Conservation (phyloP, 2,329 filamentous ascomycete species). For the Decorospora gaudefroyi region DNA sequence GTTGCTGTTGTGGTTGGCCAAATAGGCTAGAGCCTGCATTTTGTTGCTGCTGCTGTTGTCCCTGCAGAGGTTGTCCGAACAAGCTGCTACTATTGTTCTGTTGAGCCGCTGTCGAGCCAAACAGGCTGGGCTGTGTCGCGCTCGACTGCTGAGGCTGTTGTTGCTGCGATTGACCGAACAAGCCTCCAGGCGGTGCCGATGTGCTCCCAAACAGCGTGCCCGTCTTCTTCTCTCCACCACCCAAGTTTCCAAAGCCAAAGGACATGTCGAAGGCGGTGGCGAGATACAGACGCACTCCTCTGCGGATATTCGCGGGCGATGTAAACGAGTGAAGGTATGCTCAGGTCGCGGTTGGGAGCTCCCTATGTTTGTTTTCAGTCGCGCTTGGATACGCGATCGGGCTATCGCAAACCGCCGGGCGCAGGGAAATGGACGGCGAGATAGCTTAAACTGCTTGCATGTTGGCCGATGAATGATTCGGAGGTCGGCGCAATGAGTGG, state of each 20-base stretch:
- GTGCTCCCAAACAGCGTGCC: constrained; percentile 47
- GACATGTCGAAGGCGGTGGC: constrained; percentile 30
- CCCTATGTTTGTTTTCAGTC: constrained; percentile 22
- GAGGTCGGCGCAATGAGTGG: constrained; percentile 11
- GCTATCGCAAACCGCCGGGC: neutral
- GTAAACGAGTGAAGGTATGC: constrained; percentile 3
- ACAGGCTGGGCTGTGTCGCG: constrained; percentile 24
- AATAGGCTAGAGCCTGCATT: constrained; percentile 48
- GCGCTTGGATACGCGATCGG: constrained; percentile 22
- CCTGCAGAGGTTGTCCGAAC: constrained; percentile 28
- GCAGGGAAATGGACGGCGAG: neutral
- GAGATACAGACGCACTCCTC: neutral
- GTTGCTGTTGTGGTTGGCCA: constrained; percentile 49
- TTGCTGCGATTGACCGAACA: constrained; percentile 48
- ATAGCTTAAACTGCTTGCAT: constrained; percentile 22
- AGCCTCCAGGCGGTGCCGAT: constrained; percentile 44
- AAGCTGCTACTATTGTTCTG: constrained; percentile 28
- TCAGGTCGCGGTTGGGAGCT: constrained; percentile 8
- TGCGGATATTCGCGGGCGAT: neutral
- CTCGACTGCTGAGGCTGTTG: constrained; percentile 19
- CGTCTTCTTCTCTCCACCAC: constrained; percentile 41
- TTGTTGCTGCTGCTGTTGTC: constrained; percentile 30
- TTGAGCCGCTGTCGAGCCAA: constrained; percentile 22
- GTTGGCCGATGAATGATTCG: constrained; percentile 4
- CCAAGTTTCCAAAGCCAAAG: constrained; percentile 37